Evolutionary conservation across 2,329 filamentous ascomycete genomes (phyloP), one percentile per base, ranked within the genome.

Genomic region (Penicillium olsonii): DNA sequence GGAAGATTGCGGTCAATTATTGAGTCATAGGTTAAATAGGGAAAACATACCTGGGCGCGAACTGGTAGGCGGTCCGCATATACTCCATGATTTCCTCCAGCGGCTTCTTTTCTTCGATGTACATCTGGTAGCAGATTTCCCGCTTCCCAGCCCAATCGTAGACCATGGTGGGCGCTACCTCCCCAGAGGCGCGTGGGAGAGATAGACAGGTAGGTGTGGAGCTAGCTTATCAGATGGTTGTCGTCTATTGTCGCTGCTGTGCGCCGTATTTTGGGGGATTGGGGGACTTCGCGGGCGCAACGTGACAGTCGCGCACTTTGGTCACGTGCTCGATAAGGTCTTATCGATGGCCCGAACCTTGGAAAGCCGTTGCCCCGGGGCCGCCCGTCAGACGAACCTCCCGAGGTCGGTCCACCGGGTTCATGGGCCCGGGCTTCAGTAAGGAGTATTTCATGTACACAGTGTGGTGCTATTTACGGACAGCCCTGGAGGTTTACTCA

Each of bases 61-160:
- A 90, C 53, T 82, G 78, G 73, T 87, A 77, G 50, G 78, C 75
- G 48, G 75, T 75, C 56, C 78, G 83, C 78, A 90, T 85, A 63
- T 85, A 84, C 20, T 84, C 78, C 76, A 89, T 87, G 35, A 94
- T 87, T 57, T 92, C 84, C 61, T 87, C 84, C 49, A 92, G 73
- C 34, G 84, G 82, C 72, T 82, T 86, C 60, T 84, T 84, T 72
- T 94, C 87, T 51, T 85, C 82, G 59, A 92, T 88, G 63, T 91
- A 94, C 63, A 94, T 81, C 57, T 83, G 81, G 68, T 82, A 84
- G 72, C 83, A 86, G 56, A 84, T 77, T 35, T 81, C 79, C 61
- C 81, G 77, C 68, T 87, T 87, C 50, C 82, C 83, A 46, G 84
- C 81, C 84, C 84, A 87, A 61, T 84, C 80, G 68, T 87, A 87